A percentile compares a stretch with the other conserved stretches of the same genome.
Evolutionary conservation across 345 rosid genomes (phyloP).

Genomic region (Boechera divaricarpa): DNA sequence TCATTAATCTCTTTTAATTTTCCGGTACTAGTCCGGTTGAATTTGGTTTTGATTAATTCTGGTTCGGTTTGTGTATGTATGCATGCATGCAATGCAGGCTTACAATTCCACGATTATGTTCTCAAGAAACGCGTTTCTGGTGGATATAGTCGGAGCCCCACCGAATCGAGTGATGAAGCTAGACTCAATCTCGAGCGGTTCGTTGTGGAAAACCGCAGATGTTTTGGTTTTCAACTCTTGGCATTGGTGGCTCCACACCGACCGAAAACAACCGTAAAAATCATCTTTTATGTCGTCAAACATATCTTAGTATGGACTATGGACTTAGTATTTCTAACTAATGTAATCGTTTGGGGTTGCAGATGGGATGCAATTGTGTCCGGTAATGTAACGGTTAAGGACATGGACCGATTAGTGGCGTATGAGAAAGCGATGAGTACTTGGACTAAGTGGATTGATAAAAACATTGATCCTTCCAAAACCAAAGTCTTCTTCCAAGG

Average conservation of each 20-base stretch:
- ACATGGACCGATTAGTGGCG: conserved; percentile 67
- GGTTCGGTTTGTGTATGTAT: not conserved
- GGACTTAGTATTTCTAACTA: not conserved
- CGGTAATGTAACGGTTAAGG: conserved; percentile 45
- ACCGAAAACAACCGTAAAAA: conserved; percentile 72
- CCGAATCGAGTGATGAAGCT: conserved; percentile 55
- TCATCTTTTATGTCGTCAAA: not conserved
- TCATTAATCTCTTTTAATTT: not conserved
- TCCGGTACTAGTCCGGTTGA: conserved; percentile 7
- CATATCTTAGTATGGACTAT: not conserved
- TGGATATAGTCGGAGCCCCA: conserved; percentile 55
- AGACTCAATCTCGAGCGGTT: conserved; percentile 58
- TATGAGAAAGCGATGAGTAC: conserved; percentile 67
- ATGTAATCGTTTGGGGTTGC: conserved; percentile 28
- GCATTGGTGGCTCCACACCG: conserved; percentile 98
- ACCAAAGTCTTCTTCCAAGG: conserved; percentile 75
- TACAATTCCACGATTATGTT: conserved; percentile 55
- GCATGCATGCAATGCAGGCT: conserved; percentile 48
- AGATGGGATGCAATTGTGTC: conserved; percentile 68
- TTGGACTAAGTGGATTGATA: conserved; percentile 74
- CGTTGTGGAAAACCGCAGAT: conserved; percentile 61
- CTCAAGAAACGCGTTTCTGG: conserved; percentile 74
- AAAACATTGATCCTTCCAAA: conserved; percentile 50
- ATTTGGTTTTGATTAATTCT: not conserved
- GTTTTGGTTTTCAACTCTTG: conserved; percentile 74